These are phyloP conservation scores for Meyerozyma carpophila DNA, from an alignment of 1,139 yeast genomes.

Conservation along the genomic window DNA sequence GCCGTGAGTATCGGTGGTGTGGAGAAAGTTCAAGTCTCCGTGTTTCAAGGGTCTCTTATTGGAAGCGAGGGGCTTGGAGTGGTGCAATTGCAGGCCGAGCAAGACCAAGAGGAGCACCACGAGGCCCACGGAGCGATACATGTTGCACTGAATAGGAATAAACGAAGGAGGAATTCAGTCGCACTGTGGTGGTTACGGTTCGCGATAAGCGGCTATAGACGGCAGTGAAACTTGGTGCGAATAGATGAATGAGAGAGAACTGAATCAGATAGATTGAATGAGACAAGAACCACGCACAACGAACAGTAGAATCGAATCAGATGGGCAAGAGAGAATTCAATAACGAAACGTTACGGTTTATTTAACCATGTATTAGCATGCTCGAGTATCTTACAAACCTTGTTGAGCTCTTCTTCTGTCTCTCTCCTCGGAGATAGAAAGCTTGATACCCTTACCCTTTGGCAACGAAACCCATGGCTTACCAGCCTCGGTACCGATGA, in stretches of 20 bases:
- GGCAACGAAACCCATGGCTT: slow-evolving; percentile 97
- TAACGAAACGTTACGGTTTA: neutral
- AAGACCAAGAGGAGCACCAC: neutral
- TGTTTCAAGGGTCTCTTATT: slow-evolving; percentile 30
- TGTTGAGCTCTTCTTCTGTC: slow-evolving; percentile 92
- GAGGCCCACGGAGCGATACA: neutral
- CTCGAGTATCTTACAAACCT: slow-evolving; percentile 28
- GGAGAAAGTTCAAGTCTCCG: slow-evolving; percentile 77
- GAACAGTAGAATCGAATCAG: too few species aligned
- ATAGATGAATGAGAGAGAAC: too few species aligned
- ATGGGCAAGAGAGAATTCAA: too few species aligned
- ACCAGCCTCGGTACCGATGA: slow-evolving; percentile 91
- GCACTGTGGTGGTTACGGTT: too few species aligned
- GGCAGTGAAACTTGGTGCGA: too few species aligned
- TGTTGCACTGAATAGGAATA: too few species aligned
- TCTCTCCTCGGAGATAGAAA: slow-evolving; percentile 97
- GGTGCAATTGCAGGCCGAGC: neutral
- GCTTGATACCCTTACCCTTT: slow-evolving; percentile 99
- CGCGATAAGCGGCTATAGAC: too few species aligned
- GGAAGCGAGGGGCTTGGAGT: neutral
- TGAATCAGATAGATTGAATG: too few species aligned
- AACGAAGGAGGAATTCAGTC: too few species aligned
- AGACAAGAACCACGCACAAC: too few species aligned
- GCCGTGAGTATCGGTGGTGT: slow-evolving; percentile 94
- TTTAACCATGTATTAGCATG: neutral